A percentile compares a stretch with the other conserved stretches of the same genome.
These are phyloP conservation scores for Ceratobasidium sp. DNA, from an alignment of 1,284 basidiomycete species.

Conservation along the genomic window DNA sequence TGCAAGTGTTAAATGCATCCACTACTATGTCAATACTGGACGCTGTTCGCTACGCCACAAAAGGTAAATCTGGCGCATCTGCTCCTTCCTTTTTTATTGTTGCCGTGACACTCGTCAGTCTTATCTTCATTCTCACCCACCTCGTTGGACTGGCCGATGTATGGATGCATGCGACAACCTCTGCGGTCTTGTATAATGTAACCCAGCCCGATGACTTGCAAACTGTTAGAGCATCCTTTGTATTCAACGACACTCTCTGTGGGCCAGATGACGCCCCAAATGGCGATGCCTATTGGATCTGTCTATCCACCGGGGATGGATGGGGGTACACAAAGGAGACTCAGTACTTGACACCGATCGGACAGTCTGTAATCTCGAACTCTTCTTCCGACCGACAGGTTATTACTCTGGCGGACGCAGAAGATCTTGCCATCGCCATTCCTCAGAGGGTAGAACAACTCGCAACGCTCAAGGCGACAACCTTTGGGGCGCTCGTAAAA, in stretches of 20 bases:
- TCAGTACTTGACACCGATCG: no score
- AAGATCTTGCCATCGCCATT: no score
- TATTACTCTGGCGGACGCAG: no score
- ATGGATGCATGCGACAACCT: constrained; percentile 6
- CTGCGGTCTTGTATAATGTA: not conserved
- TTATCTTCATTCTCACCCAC: not conserved
- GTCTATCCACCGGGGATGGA: not conserved
- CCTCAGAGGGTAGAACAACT: no score
- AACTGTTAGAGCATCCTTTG: not conserved
- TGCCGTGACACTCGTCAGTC: not conserved
- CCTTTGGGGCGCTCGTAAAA: no score
- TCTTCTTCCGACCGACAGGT: no score
- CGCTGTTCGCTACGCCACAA: not conserved
- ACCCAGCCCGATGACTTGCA: not conserved
- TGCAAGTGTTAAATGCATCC: no score
- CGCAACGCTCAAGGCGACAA: no score
- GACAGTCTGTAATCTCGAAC: no score
- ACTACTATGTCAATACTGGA: not conserved
- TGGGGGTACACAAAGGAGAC: not conserved
- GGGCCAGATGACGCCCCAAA: not conserved
- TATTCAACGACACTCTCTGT: not conserved
- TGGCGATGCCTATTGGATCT: not conserved
- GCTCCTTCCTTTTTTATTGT: not conserved
- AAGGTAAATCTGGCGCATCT: not conserved
- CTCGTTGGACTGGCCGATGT: constrained; percentile 1